phyloP scores from a whole-genome alignment of 2,329 filamentous ascomycete species.

The Seiridium unicorne region DNA sequence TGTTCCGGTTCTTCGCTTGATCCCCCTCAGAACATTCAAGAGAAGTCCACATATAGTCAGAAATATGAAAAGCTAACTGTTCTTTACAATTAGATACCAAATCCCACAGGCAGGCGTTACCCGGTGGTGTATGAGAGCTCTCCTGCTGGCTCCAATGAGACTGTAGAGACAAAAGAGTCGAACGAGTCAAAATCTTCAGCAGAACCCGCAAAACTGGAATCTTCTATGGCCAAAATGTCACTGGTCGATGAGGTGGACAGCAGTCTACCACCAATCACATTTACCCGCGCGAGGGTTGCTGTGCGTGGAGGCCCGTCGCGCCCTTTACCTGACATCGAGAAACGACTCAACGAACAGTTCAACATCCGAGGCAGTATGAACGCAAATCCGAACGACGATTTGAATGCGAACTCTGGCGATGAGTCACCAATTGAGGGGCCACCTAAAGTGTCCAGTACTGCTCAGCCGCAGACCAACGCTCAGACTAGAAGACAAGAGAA shows the following conservation, averaged over 20 bases:
- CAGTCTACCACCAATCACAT: slow-evolving; percentile 7
- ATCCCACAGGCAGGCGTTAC: slow-evolving; percentile 1
- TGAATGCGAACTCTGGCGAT: slow-evolving; percentile 4
- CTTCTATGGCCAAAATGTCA: slow-evolving; percentile 32
- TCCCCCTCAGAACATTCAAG: too few species aligned
- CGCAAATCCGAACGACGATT: background rate
- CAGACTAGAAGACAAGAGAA: background rate
- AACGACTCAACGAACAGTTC: background rate
- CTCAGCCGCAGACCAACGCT: background rate
- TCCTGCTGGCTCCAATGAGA: background rate
- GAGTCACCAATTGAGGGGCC: slow-evolving; percentile 5
- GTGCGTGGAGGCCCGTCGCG: background rate
- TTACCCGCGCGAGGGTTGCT: slow-evolving; percentile 13
- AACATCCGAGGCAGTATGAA: background rate
- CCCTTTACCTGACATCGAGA: slow-evolving; percentile 2
- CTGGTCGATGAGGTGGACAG: slow-evolving; percentile 26
- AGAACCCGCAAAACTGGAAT: slow-evolving; percentile 23
- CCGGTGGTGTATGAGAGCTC: slow-evolving; percentile 1
- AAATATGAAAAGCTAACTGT: too few species aligned
- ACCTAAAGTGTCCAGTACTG: background rate
- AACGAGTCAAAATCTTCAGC: slow-evolving; percentile 14
- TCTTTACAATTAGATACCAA: background rate
- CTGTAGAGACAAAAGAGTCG: background rate
- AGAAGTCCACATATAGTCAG: too few species aligned
- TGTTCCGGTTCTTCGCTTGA: too few species aligned